phyloP scores from a whole-genome alignment of 805 yeast species.

The Metschnikowia cerradonensis region DNA sequence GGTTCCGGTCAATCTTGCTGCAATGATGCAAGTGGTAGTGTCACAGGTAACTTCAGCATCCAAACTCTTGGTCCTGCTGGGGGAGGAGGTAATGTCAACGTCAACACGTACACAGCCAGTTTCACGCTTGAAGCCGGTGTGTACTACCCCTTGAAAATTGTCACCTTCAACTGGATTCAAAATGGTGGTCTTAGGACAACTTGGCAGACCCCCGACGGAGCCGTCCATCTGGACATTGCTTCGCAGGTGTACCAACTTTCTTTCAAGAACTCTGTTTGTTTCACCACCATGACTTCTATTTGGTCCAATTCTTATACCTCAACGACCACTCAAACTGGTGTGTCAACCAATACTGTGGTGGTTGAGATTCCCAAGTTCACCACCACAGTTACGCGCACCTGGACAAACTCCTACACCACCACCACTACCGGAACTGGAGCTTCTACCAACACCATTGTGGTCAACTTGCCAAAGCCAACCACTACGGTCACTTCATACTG shows the following conservation, averaged over 20 bases:
- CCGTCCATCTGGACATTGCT: slow-evolving; percentile 7
- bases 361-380: slow-evolving; percentile 11
- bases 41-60: slow-evolving; percentile 11
- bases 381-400: slow-evolving; percentile 5
- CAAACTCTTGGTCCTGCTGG: slow-evolving; percentile 13
- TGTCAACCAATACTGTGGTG: slow-evolving; percentile 19
- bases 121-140: slow-evolving; percentile 9
- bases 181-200: slow-evolving; percentile 11
- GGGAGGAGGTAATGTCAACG: slow-evolving; percentile 8
- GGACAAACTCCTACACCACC: slow-evolving; percentile 4
- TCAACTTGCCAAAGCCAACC: slow-evolving; percentile 10
- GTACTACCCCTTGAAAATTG: slow-evolving; percentile 15
- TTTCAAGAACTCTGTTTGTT: slow-evolving; percentile 7
- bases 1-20: slow-evolving; percentile 16
- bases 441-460: slow-evolving; percentile 7
- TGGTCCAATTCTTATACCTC: slow-evolving; percentile 7
- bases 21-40: slow-evolving; percentile 14
- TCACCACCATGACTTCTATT: slow-evolving; percentile 4
- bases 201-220: slow-evolving; percentile 6
- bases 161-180: slow-evolving; percentile 16
- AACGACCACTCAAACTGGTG: slow-evolving; percentile 6
- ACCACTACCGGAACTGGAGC: slow-evolving; percentile 7
- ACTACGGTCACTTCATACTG: slow-evolving; percentile 10
- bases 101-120: slow-evolving; percentile 7
- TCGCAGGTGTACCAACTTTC: slow-evolving; percentile 8